Percentiles rank a stretch among this genome's conserved stretches.
phyloP scores from a whole-genome alignment of 2,329 filamentous ascomycete genomes.

The Apiospora hydei region DNA sequence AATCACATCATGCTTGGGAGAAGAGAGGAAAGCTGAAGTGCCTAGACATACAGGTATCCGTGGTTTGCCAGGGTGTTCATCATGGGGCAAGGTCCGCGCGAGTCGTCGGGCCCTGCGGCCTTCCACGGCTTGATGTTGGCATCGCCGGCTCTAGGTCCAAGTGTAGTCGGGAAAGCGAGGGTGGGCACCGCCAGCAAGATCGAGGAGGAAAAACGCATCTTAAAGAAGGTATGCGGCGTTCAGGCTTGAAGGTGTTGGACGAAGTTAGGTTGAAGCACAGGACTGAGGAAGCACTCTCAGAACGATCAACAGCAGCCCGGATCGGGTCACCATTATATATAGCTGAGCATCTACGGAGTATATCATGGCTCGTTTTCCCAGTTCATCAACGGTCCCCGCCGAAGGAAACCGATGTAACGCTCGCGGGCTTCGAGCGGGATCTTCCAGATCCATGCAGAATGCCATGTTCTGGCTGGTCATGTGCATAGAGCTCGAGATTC shows the following conservation, averaged over 20 bases:
- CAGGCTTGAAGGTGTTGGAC: background rate
- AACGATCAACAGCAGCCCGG: background rate
- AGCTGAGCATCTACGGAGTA: too few relatives aligned
- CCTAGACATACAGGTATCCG: conserved; percentile 8
- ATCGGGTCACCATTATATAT: background rate
- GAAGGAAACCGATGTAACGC: background rate
- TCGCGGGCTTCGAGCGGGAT: background rate
- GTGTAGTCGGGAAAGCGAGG: conserved; percentile 1
- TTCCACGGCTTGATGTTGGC: conserved; percentile 21
- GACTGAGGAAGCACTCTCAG: background rate
- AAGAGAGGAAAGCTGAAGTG: too few relatives aligned
- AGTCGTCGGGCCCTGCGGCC: conserved; percentile 11
- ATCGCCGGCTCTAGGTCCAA: background rate
- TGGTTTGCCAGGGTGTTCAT: conserved; percentile 21
- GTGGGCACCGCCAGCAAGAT: conserved; percentile 16
- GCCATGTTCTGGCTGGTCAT: background rate
- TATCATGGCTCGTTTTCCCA: background rate
- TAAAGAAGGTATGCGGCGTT: background rate
- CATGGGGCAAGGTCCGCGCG: conserved; percentile 20
- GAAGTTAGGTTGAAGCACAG: background rate
- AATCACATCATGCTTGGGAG: background rate
- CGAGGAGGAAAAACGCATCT: conserved; percentile 15
- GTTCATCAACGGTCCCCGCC: background rate
- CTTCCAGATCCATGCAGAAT: background rate
- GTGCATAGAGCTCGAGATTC: background rate